Evolutionary conservation across 1,284 basidiomycete species (phyloP), one percentile per base, ranked within the genome.

Genomic region (Amylostereum chailletii): DNA sequence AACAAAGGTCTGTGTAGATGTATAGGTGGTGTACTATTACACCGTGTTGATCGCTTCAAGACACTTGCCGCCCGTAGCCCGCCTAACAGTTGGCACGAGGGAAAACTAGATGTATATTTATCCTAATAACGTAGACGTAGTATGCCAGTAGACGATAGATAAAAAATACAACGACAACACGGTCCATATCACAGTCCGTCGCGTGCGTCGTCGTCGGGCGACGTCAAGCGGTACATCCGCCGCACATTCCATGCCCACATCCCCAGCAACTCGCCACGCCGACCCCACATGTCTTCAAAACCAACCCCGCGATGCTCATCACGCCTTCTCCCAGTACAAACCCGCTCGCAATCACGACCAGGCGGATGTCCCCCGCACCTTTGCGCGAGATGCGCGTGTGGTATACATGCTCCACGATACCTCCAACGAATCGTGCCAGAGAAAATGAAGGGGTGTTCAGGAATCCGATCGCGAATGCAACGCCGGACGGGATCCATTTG

Each of bases 321-420:
- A 96, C 84, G 1, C 94, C 87, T 74, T 98, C 94, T 31, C 94
- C 94, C 19, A 98, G 73, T 31, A 98, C 95, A 60, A 98, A 96
- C 1, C 94, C 94, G 60, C 88, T 92, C 3, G 94, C 95, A 33
- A 96, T 74, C 34, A 98, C 83, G 58, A 98, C 88, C 46, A 94
- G 72, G 45, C 75, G 77, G 55, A 87, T 93, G 60, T 81, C 85
- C 44, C 55, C 65, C 53, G 70, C 65, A 34, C 67, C 72, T 11
- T 67, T 67, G 53, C 68, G 71, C 31, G 70, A 68, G 56, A 71
- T 65, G 34, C 72, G 71, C 30, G 70, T 75, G 62, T 80, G 73
- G 66, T 84, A 82, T 51, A 77, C 64, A 63, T 86, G 80, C 54
- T 94, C 91, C 55, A 90, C 69, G 55, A 91, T 62, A 2, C 94